These are phyloP conservation scores for Trametes versicolor DNA, from an alignment of 1,284 basidiomycete species.

Conservation along the genomic window DNA sequence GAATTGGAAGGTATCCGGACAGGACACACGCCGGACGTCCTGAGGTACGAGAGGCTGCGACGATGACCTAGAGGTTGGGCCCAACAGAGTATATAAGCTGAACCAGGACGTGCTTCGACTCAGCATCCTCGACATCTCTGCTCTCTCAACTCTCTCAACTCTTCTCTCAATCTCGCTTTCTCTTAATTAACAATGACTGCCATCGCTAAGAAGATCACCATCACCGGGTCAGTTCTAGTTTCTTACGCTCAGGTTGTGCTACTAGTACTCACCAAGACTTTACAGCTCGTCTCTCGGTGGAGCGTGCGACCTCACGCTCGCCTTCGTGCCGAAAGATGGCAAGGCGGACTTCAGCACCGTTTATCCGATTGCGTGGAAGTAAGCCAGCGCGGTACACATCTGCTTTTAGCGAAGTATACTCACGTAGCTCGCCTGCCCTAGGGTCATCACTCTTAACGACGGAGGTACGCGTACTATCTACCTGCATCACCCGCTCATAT, in stretches of 20 bases:
- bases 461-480: neutral
- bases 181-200: neutral
- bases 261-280: neutral
- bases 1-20: conserved; percentile 1
- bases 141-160: conserved; percentile 3
- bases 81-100: neutral
- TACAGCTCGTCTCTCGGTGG: neutral
- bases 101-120: neutral
- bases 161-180: neutral
- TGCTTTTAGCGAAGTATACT: too few species aligned
- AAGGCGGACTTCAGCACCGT: neutral
- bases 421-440: neutral
- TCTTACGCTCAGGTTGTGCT: neutral
- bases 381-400: neutral
- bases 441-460: conserved; percentile 7
- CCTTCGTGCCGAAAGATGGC: conserved; percentile 3
- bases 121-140: conserved; percentile 6
- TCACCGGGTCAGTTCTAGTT: neutral
- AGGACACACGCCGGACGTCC: conserved; percentile 1
- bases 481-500: neutral
- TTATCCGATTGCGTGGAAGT: conserved; percentile 15
- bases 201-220: conserved; percentile 11
- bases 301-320: conserved; percentile 4
- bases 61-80: too few species aligned
- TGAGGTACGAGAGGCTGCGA: neutral